Evolutionary conservation across 768 basidiomycete species (phyloP).

Genomic region (Suillus brevipes): DNA sequence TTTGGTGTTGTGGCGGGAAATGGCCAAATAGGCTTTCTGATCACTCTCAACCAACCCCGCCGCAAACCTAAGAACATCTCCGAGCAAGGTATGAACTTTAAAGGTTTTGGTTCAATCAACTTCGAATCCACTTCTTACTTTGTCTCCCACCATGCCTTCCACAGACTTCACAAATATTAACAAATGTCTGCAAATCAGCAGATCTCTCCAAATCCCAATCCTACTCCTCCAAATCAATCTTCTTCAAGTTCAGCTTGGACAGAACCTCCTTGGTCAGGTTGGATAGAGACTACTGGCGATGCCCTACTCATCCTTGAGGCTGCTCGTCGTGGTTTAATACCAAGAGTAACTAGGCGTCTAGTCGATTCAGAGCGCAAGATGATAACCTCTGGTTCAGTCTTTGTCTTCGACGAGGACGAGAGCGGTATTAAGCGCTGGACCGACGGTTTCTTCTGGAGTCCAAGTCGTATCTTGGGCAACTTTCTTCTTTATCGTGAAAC

Average conservation of each 20-base stretch:
- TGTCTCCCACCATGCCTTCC: constrained; percentile 16
- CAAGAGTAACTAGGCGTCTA: constrained; percentile 87
- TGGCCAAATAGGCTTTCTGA: constrained; percentile 30
- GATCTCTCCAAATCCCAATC: constrained; percentile 24
- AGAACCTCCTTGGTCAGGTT: constrained; percentile 90
- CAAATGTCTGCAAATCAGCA: constrained; percentile 34
- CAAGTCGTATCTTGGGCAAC: constrained; percentile 89
- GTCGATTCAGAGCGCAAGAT: constrained; percentile 91
- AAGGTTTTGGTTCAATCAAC: constrained; percentile 31
- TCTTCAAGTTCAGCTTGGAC: constrained; percentile 59
- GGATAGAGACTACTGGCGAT: constrained; percentile 94
- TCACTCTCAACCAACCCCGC: constrained; percentile 47
- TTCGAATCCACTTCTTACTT: constrained; percentile 35
- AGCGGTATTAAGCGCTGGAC: constrained; percentile 98
- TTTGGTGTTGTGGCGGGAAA: constrained; percentile 32
- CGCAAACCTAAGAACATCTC: constrained; percentile 63
- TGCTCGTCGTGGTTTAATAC: constrained; percentile 85
- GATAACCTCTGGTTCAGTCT: constrained; percentile 92
- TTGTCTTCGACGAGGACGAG: constrained; percentile 97
- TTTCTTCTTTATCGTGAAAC: constrained; percentile 95
- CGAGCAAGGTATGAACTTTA: constrained; percentile 46
- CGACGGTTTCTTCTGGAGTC: constrained; percentile 96
- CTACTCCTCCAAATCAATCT: constrained; percentile 26
- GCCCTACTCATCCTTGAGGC: constrained; percentile 97
- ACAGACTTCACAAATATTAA: constrained; percentile 20